These are phyloP conservation scores for Eruca vesicaria DNA, from an alignment of 441 rosid genomes.

Conservation along the genomic window DNA sequence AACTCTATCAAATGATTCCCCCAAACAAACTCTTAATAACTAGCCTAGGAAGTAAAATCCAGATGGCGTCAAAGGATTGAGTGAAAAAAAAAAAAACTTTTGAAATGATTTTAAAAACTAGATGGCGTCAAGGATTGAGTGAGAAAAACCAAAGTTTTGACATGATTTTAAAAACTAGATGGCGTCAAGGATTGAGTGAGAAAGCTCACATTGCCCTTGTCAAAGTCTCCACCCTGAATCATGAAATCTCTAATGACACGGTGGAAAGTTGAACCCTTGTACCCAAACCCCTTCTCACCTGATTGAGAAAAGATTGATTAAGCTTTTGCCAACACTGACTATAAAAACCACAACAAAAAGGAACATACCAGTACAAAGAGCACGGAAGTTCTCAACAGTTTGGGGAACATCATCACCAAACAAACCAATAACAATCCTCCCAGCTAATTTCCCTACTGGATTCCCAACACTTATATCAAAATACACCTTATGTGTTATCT, in stretches of 20 bases:
- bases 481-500: slow-evolving; percentile 86
- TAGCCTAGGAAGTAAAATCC: too few species aligned
- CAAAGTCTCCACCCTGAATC: slow-evolving; percentile 99
- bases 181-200: neutral
- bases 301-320: slow-evolving; percentile 16
- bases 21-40: too few species aligned
- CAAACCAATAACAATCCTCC: slow-evolving; percentile 89
- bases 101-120: too few species aligned
- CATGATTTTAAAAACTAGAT: too few species aligned
- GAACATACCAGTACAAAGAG: slow-evolving; percentile 85
- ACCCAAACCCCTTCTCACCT: slow-evolving; percentile 99
- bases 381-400: slow-evolving; percentile 93
- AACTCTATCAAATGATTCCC: too few species aligned
- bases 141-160: too few species aligned
- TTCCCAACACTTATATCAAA: slow-evolving; percentile 92
- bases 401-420: slow-evolving; percentile 96
- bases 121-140: too few species aligned
- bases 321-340: neutral
- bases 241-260: slow-evolving; percentile 94
- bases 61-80: too few species aligned
- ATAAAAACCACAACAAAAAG: neutral
- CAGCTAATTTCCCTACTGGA: slow-evolving; percentile 83
- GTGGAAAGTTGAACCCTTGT: slow-evolving; percentile 76
- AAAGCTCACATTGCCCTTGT: slow-evolving; percentile 86
- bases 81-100: too few species aligned